Base-by-base conservation (phyloP, 2,329 filamentous ascomycete genomes). In the Fusarium robinianum region DNA sequence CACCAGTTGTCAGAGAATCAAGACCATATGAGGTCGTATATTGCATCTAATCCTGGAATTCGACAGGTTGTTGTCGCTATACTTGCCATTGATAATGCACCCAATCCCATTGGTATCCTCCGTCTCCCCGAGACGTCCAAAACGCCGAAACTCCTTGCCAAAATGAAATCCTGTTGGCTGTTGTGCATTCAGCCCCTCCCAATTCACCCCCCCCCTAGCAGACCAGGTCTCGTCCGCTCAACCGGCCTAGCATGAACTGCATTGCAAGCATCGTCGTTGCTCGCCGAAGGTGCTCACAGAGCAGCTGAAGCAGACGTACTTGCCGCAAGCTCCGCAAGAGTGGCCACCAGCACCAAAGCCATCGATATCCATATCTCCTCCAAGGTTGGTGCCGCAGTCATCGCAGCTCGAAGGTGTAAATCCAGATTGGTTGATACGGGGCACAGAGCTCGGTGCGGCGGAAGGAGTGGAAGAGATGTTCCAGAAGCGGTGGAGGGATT, bases 401-500 rank as follows among this genome's bases (percentile, higher is more conserved):
- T 82, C 78, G 58, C 80, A 84, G 42, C 64, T 70, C 0, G 65
- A 64, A 0, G 71, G 59, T 1, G 41, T 31, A 11, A 55, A 26
- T 23, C 46, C 24, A 1, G 53, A 38, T 48, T 43, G 47, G 9
- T 46, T 14, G 14, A 58, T 23, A 19, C 29, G 18, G 44, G 64
- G 53, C 1, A 60, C 55, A 0, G 67, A 57, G 1, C 53, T 46
- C 3, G 58, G 52, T 4, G 60, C 58, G 0, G 64, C 35, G 9
- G 56, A 50, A 5, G 73, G 62, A 0, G 67, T 62, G 0, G 70
- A 67, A 2, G 69, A 72, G 10, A 84, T 71, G n/a, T 73, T 72
- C 80, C 80, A 85, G 66, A 84, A 85, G 26, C 70, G 77, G 62
- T 84, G 80, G 0, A 85, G 68, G 0, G 77, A 81, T 4, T 72